Percentiles rank a stretch among this genome's conserved stretches.
Evolutionary conservation across 1,284 basidiomycete species (phyloP).

Genomic region (Coriolopsis trogii): DNA sequence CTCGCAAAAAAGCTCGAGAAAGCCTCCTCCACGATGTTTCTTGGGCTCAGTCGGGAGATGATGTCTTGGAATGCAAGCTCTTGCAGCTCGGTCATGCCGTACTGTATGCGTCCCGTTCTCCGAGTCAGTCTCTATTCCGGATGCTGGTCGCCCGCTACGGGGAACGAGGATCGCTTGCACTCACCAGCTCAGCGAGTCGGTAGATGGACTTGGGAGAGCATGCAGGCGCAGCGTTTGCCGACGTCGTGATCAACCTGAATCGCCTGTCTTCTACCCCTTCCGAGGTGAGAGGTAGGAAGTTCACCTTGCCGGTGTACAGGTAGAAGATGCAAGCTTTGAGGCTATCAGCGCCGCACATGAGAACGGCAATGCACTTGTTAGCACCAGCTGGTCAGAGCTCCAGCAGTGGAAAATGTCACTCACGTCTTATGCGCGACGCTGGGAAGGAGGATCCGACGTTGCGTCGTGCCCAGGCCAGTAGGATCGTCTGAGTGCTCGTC

Average conservation of each 20-base stretch:
- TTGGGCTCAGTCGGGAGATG: constrained; percentile 6
- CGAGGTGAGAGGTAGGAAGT: constrained; percentile 27
- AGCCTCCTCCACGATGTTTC: constrained; percentile 25
- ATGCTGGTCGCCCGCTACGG: neutral
- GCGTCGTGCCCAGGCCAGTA: neutral
- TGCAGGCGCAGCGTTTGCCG: constrained; percentile 13
- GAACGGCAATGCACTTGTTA: neutral
- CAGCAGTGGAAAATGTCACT: no score
- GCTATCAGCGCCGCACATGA: constrained; percentile 3
- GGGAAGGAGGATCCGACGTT: constrained; percentile 20
- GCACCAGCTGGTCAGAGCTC: no score
- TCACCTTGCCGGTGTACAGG: constrained; percentile 27
- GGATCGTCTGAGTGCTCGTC: neutral
- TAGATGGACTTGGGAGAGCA: constrained; percentile 34
- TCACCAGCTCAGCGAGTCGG: constrained; percentile 29
- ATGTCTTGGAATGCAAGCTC: constrained; percentile 20
- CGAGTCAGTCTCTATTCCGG: neutral
- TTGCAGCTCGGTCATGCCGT: constrained; percentile 19
- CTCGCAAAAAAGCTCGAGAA: constrained; percentile 24
- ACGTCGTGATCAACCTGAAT: constrained; percentile 9
- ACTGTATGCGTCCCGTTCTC: neutral
- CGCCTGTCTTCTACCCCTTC: constrained; percentile 3
- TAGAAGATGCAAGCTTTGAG: constrained; percentile 28
- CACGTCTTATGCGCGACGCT: constrained; percentile 28
- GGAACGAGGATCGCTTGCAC: no score